Evolutionary conservation across 345 rosid genomes (phyloP), one percentile per base, ranked within the genome.

Genomic region (Camelina neglecta): DNA sequence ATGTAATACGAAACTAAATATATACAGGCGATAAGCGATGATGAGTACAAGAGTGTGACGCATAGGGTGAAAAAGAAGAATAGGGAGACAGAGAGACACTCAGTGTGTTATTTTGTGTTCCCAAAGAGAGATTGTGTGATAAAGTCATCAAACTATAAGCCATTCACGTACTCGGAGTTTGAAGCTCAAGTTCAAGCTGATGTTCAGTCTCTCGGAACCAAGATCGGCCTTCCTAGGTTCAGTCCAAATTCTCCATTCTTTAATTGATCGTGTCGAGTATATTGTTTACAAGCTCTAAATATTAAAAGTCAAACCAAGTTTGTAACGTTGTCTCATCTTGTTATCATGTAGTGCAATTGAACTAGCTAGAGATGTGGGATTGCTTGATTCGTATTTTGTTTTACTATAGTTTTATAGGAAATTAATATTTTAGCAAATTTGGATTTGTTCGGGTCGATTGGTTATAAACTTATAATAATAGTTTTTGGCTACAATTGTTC

Each of bases 91-190:
- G 92, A 94, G 45, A 75, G 98, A 73, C 64, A 81, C 38, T 94
- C 98, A 2, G 67, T 91, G 4, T 86, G 98, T 73, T 93, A 93
- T 72, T 94, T 91, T 16, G 92, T 90, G 63, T 94, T 89, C 70
- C 97, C 97, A 8, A 73, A 53, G 1, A 85, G 85, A 44, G 92
- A 70, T 13, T 15, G 69, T 31, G 86, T 86, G 65, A 85, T 94
- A 11, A 79, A 68, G 13, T 87, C 89, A 78, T 79, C 92, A 2
- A 88, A 85, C 9, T 91, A 91, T 75, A 88, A 67, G 81, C 86
- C 94, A 31, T 88, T 93, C 71, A 85, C 93, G 56, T 91, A 91
- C 78, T 8, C 66, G 1, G 87, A 91, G 21, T 94, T 88, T 79
- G 92, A 75, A 72, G 84, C 86, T 26, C 93, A 86, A 48, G 97